These are phyloP conservation scores for Schizochytrium sp. DNA, from an alignment of 108 stramenopile species.

Conservation along the genomic window DNA sequence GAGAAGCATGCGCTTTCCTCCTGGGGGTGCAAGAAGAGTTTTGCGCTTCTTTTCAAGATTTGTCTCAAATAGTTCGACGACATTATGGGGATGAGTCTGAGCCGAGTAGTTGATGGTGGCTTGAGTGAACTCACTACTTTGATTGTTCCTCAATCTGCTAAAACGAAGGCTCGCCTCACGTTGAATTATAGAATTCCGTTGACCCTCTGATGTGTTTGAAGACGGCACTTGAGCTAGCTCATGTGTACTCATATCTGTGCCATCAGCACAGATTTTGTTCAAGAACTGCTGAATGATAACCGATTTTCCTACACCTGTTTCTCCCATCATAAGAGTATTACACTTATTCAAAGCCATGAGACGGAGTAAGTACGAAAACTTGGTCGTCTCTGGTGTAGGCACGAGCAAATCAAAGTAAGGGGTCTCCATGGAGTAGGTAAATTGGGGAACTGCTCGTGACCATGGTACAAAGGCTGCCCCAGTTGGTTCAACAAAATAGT, in stretches of 20 bases:
- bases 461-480: slow-evolving; percentile 66
- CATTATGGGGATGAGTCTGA: slow-evolving; percentile 72
- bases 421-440: slow-evolving; percentile 65
- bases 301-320: slow-evolving; percentile 80
- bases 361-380: slow-evolving; percentile 63
- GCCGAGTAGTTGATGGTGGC: slow-evolving; percentile 77
- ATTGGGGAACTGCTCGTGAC: slow-evolving; percentile 66
- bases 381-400: slow-evolving; percentile 75
- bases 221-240: too few relatives aligned
- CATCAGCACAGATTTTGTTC: slow-evolving; percentile 62
- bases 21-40: slow-evolving; percentile 74
- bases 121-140: slow-evolving; percentile 59
- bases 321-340: slow-evolving; percentile 67
- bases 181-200: not conserved
- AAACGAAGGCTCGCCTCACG: not conserved
- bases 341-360: not conserved
- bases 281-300: slow-evolving; percentile 71
- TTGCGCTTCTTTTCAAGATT: slow-evolving; percentile 79
- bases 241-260: not conserved
- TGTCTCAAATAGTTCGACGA: slow-evolving; percentile 73
- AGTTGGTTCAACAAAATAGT: slow-evolving; percentile 68
- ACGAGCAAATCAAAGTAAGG: slow-evolving; percentile 78
- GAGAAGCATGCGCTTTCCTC: slow-evolving; percentile 75
- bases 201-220: not conserved
- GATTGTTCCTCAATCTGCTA: slow-evolving; percentile 22